Conservation (phyloP, 1,139 yeast genomes). For the Protomyces inouyei region DNA sequence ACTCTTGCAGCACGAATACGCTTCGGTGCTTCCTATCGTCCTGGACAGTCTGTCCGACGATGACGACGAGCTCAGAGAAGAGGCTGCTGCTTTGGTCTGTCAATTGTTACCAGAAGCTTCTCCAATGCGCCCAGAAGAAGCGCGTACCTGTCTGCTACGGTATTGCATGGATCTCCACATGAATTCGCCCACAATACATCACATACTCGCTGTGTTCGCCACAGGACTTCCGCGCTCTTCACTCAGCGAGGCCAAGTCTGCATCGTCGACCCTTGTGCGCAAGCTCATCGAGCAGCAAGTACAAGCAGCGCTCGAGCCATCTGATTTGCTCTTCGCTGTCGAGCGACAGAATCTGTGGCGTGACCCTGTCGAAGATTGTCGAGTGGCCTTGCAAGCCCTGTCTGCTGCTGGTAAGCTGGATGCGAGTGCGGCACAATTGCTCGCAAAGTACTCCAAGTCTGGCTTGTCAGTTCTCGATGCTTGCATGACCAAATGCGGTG, state of each 20-base stretch:
- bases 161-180: background rate
- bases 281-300: background rate
- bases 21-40: background rate
- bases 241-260: background rate
- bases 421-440: background rate
- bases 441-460: background rate
- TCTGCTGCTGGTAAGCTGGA: background rate
- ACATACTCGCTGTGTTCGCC: background rate
- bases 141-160: background rate
- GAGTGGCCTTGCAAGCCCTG: background rate
- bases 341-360: constrained; percentile 24
- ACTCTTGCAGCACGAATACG: background rate
- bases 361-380: constrained; percentile 7
- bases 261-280: background rate
- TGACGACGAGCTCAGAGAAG: constrained; percentile 11
- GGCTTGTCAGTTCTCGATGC: background rate
- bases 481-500: background rate
- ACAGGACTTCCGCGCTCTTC: background rate
- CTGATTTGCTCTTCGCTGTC: constrained; percentile 9
- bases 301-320: constrained; percentile 4
- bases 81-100: background rate
- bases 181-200: background rate
- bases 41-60: constrained; percentile 8
- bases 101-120: background rate
- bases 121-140: background rate